These are phyloP conservation scores for Heliamphora pulchella DNA, from an alignment of 179 eudicot species.

Conservation along the genomic window DNA sequence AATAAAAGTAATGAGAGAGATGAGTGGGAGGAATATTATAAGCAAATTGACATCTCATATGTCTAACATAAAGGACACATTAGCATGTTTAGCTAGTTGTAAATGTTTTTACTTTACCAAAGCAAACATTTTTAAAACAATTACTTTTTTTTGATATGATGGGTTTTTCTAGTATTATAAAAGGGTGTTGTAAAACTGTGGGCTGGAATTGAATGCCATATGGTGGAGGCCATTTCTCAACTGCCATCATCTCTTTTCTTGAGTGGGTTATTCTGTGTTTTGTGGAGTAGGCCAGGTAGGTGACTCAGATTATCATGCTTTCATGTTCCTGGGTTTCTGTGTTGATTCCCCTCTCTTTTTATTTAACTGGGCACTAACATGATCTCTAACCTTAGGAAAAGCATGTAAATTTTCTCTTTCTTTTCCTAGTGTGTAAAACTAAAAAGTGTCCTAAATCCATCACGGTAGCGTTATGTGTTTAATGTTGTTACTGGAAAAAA, in stretches of 20 bases:
- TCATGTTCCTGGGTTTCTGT: slow-evolving; percentile 13
- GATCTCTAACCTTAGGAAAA: slow-evolving; percentile 8
- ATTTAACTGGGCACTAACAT: background rate
- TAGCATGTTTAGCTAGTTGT: slow-evolving; percentile 40
- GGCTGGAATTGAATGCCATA: background rate
- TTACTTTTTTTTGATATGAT: too few species aligned
- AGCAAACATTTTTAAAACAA: too few species aligned
- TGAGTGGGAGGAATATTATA: slow-evolving; percentile 20
- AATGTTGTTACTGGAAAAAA: too few species aligned
- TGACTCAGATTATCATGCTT: slow-evolving; percentile 7
- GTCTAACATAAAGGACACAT: slow-evolving; percentile 19
- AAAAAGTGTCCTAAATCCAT: too few species aligned
- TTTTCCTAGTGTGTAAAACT: too few species aligned
- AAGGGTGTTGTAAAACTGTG: background rate
- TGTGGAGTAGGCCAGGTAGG: background rate
- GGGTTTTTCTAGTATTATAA: background rate
- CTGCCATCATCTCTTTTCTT: background rate
- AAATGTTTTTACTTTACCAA: slow-evolving; percentile 25
- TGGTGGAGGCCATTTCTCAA: slow-evolving; percentile 12
- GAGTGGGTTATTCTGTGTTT: background rate
- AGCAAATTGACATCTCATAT: slow-evolving; percentile 24
- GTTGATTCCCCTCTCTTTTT: background rate
- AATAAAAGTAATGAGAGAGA: background rate
- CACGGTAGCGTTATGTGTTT: too few species aligned
- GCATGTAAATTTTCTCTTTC: background rate